Base-by-base conservation (phyloP, 2,329 filamentous ascomycete genomes). In the Calonectria pseudoreteaudii region DNA sequence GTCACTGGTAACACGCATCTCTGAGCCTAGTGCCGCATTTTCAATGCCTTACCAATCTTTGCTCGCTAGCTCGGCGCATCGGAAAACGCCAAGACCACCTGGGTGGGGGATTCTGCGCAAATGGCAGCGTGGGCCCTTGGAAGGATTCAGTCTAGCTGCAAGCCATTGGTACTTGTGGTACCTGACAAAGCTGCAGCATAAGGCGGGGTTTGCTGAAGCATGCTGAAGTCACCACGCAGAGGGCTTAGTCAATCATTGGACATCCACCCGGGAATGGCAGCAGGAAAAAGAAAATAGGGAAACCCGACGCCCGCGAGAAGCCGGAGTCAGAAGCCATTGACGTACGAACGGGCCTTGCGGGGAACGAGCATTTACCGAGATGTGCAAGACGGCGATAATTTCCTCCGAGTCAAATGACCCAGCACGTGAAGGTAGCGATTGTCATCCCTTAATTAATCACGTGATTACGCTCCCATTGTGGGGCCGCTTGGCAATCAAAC, bases 41-140 rank as follows among this genome's bases (percentile, higher is more conserved):
- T 34, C 49, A 70, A 70, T 58, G 31, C 30, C 62, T 73, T 70
- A 68, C 70, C 65, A 72, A 68, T 72, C 70, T 31, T 11, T n/a
- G 26, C 23, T 56, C 44, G 41, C 26, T 64, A 65, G 47, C 49
- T 64, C 69, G 70, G 73, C 5, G 50, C 16, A 52, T 80, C 75
- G 75, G 78, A n/a, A 14, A 79, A 80, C 66, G 78, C 79, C 78
- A 80, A 78, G 75, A 73, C 71, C 62, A 20, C 18, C 31, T 53
- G 7, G 36, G 36, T 30, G 31, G 49, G 50, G 64, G 36, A 34
- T 2, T 26, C 18, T 70, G 44, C 56, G 30, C 26, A 30, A 58
- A 75, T 74, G 66, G 71, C 26, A 53, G 52, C 36, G 44, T 31
- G 28, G 31, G 10, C 34, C 30, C 26, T 50, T 47, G 66, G 36